Base-by-base conservation (phyloP, 2,329 filamentous ascomycete genomes). In the Fonsecaea monophora region DNA sequence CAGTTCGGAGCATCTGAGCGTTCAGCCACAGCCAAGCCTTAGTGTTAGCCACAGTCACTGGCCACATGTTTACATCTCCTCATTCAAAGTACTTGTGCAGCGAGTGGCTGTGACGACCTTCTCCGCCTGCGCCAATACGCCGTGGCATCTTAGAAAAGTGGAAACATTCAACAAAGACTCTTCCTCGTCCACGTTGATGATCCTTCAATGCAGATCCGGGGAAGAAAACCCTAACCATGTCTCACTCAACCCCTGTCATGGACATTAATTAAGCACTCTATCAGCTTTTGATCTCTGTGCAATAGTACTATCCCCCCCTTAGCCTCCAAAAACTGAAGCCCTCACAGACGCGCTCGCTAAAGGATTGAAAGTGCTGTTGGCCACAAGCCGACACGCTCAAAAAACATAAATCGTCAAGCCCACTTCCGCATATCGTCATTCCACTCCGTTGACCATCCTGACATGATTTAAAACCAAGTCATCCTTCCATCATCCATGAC, bases 321-420 rank as follows among this genome's bases (percentile, higher is more conserved):
- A 42, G 56, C 45, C 53, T 37, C 35, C 38, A 38, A 56, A 58
- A 38, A 37, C 57, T 50, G 25, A 62, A 61, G 62, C 53, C 53
- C 37, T 35, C 58, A 65, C 59, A 38, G 53, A 64, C 59, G 53
- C 64, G 62, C 67, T 61, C 64, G 68, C 68, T 66, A 66, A 70
- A 70, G 65, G 68, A 70, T 68, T 70, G 68, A 66, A 68, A 50
- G 59, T 45, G 62, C 63, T 66, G 62, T 62, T 68, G 65, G 57
- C 58, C 30, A 40, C 60, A 62, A 68, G 58, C 63, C 53, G 57
- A 64, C 57, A 50, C 66, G 63, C 64, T 53, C 54, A 68, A 57
- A 68, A 68, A 59, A 56, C 65, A 66, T 68, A 68, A 68, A 68
- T 70, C 68, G 62, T 70, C 68, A 70, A 54, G 55, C 68, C 65